A percentile compares a stretch with the other conserved stretches of the same genome.
Conservation (phyloP, 2,329 filamentous ascomycete genomes). For the Colletotrichum sp. region DNA sequence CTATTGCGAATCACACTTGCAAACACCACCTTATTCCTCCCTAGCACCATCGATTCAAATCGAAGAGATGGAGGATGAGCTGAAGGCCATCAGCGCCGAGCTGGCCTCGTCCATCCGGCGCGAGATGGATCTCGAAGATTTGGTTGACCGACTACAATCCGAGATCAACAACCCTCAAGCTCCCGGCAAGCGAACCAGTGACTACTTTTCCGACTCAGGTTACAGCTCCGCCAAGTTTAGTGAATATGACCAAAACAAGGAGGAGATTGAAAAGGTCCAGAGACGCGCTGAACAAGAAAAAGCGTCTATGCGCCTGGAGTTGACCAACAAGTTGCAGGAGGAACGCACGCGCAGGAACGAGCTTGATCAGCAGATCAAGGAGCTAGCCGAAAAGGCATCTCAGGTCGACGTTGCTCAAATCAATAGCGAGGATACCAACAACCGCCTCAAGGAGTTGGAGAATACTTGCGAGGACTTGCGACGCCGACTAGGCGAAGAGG, state of each 20-base stretch:
- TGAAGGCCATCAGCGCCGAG: conserved; percentile 92
- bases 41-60: conserved; percentile 60
- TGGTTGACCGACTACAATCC: conserved; percentile 86
- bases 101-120: conserved; percentile 90
- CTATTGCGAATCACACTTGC: conserved; percentile 58
- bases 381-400: conserved; percentile 79
- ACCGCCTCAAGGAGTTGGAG: conserved; percentile 79
- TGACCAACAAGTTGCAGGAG: conserved; percentile 82
- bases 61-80: conserved; percentile 91
- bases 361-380: conserved; percentile 84
- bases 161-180: conserved; percentile 67
- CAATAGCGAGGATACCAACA: conserved; percentile 60
- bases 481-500: conserved; percentile 83
- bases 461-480: conserved; percentile 80
- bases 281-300: conserved; percentile 89
- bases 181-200: conserved; percentile 80
- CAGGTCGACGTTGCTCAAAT: conserved; percentile 61
- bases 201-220: conserved; percentile 98
- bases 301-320: conserved; percentile 82
- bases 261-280: conserved; percentile 83
- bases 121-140: conserved; percentile 95
- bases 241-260: conserved; percentile 65
- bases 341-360: conserved; percentile 78
- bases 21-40: conserved; percentile 48
- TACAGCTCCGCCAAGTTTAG: conserved; percentile 83